Evolutionary conservation across 129 eudicot genomes (phyloP).

Genomic region (Flaveria trinervia): DNA sequence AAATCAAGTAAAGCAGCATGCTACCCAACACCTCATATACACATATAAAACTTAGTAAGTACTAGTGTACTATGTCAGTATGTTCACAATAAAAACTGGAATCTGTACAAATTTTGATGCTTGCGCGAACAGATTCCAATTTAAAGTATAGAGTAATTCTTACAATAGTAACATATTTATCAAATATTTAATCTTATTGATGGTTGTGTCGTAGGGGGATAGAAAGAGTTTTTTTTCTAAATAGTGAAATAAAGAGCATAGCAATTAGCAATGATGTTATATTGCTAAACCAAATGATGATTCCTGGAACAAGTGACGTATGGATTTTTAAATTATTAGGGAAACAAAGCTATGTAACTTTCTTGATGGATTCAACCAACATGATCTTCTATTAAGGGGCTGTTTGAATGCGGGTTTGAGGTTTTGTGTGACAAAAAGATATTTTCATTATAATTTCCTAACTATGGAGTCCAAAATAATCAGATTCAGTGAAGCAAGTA

Average conservation of each 20-base stretch:
- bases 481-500: constrained; percentile 8
- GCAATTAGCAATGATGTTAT: constrained; percentile 6
- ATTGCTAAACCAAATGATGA: constrained; percentile 3
- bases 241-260: background rate
- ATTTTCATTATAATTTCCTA: background rate
- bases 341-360: constrained; percentile 7
- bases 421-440: background rate
- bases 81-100: constrained; percentile 7
- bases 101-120: background rate
- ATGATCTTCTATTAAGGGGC: background rate
- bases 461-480: background rate
- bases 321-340: background rate
- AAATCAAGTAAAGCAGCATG: constrained; percentile 84
- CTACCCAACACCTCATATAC: constrained; percentile 47
- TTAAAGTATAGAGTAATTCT: constrained; percentile 2
- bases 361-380: constrained; percentile 13
- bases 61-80: constrained; percentile 17
- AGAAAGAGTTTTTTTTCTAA: background rate
- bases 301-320: background rate
- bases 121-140: background rate
- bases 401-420: background rate
- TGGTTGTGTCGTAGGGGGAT: constrained; percentile 15
- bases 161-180: background rate
- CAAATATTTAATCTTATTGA: background rate
- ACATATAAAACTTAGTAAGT: constrained; percentile 20